Evolutionary conservation across 352 stramenopile species (phyloP), one percentile per base, ranked within the genome.

Genomic region (Pythium brassicae): DNA sequence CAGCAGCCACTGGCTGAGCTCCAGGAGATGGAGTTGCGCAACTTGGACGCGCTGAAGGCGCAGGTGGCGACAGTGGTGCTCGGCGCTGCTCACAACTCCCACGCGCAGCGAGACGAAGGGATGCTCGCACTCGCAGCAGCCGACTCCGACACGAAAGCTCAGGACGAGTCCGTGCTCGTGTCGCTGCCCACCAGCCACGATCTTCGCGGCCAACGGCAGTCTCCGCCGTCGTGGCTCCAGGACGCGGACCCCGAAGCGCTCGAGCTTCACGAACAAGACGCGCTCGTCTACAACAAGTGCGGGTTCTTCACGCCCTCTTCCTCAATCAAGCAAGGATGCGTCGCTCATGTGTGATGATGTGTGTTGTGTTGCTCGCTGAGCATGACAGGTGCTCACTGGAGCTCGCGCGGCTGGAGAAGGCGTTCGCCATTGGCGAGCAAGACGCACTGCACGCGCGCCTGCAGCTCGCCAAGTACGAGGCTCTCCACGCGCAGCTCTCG

Each of bases 271-370:
- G 68, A 76, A 2, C 71, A 72, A 53, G 71, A 79, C 40, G 65
- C 53, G 9, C 34, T 67, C 25, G 43, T 76, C 23, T 79, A 79
- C 65, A 76, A 79, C 68, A 76, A 47, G 42, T 47, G n/a, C 8
- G 42, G 25, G 4, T 45, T 14, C 6, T 20, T 25, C 7, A 59
- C 44, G 54, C 40, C 3, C 9, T 53, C 11, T 53, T 10, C 37
- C 14, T 39, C 15, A 12, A 5, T 44, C 19, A 44, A 22, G 0
- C 39, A n/a, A n/a, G n/a, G n/a, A n/a, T n/a, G n/a, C n/a, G n/a
- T n/a, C 15, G 12, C 42, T 47, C 0, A 47, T 23, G 20, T 25
- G 8, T 19, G 1, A 9, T 3, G 11, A 19, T 40, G 10, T 19
- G 15, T 14, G 5, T 10, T 37, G 1, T 46, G 8, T 25, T 26